Conservation (phyloP, 164 flowering plant species). For the Chimonanthus praecox region DNA sequence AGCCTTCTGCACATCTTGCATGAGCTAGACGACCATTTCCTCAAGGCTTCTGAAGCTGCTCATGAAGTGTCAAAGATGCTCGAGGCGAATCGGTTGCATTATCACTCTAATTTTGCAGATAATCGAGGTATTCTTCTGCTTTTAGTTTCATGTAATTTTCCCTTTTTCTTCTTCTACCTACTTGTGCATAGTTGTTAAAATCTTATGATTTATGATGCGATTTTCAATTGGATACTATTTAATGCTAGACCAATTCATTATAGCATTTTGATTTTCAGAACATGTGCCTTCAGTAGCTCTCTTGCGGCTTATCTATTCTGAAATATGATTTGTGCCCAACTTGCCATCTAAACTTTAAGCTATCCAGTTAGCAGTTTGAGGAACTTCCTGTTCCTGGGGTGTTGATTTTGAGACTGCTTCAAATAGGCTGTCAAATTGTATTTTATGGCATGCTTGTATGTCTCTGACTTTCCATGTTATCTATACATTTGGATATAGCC, state of each 20-base stretch:
- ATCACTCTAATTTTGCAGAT: slow-evolving; percentile 90
- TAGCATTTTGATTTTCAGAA: no score
- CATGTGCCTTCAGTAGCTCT: not conserved
- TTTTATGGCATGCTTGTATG: not conserved
- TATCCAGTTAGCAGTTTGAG: not conserved
- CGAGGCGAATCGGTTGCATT: slow-evolving; percentile 82
- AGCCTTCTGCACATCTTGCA: slow-evolving; percentile 48
- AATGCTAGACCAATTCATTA: no score
- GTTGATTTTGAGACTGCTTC: not conserved
- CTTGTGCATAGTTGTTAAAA: not conserved
- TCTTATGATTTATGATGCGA: not conserved
- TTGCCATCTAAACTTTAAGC: not conserved
- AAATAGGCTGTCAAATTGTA: not conserved
- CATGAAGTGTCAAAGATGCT: slow-evolving; percentile 88
- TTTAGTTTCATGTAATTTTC: not conserved
- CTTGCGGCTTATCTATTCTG: not conserved
- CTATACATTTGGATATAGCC: not conserved
- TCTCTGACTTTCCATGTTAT: not conserved
- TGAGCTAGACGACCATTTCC: slow-evolving; percentile 70
- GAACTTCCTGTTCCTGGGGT: not conserved
- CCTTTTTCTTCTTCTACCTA: not conserved
- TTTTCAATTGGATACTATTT: not conserved
- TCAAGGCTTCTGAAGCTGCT: slow-evolving; percentile 73
- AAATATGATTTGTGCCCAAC: not conserved
- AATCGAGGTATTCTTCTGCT: slow-evolving; percentile 48